phyloP scores from a whole-genome alignment of 768 basidiomycete species.

The Termitomyces bulborhizus region DNA sequence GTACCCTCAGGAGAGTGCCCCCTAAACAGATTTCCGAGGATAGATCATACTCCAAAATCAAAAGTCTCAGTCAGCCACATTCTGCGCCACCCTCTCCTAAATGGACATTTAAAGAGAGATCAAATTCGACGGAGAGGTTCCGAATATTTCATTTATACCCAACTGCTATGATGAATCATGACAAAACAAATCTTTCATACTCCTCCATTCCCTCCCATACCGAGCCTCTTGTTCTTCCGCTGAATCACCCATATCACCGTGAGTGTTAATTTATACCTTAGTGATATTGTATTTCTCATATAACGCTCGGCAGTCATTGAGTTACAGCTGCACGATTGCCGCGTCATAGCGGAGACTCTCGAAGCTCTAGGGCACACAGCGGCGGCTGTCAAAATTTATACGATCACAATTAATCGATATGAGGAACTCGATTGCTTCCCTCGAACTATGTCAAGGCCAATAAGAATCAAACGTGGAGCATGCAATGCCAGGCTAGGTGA shows the following conservation, averaged over 20 bases:
- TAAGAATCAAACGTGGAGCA: background rate
- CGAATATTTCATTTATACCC: background rate
- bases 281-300: background rate
- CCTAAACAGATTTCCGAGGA: background rate
- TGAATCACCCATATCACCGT: background rate
- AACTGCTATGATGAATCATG: background rate
- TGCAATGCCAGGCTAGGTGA: background rate
- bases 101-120: background rate
- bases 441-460: background rate
- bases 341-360: background rate
- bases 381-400: background rate
- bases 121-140: background rate
- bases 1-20: background rate
- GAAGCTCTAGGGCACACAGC: background rate
- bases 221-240: background rate
- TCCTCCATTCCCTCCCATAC: background rate
- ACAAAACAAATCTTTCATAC: background rate
- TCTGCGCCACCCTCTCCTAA: conserved; percentile 4
- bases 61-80: conserved; percentile 1
- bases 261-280: too few relatives aligned
- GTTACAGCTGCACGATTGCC: background rate
- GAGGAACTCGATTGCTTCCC: conserved; percentile 1
- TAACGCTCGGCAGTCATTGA: background rate
- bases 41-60: background rate
- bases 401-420: background rate